Evolutionary conservation across 306 rosid genomes (phyloP).

Genomic region (Cucumis melo): DNA sequence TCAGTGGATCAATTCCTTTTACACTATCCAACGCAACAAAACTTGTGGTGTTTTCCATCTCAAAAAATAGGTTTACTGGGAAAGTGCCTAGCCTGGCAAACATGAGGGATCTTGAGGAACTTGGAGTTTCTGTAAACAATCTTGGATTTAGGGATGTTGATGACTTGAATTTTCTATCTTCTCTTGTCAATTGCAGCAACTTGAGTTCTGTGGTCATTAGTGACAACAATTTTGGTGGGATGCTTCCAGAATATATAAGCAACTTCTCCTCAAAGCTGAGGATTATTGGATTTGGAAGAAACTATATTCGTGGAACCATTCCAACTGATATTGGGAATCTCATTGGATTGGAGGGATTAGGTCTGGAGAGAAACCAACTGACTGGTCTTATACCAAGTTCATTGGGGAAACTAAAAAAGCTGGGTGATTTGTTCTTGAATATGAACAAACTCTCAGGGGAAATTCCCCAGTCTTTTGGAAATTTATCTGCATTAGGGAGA

Average conservation of each 20-base stretch:
- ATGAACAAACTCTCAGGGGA: slow-evolving; percentile 2
- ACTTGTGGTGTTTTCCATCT: neutral
- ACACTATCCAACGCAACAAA: slow-evolving; percentile 10
- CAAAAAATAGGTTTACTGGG: neutral
- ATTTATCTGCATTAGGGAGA: neutral
- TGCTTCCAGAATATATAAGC: slow-evolving; percentile 5
- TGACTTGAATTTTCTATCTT: slow-evolving; percentile 12
- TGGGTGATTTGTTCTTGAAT: neutral
- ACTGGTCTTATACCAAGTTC: slow-evolving; percentile 9
- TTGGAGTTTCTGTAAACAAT: neutral
- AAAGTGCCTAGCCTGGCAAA: slow-evolving; percentile 10
- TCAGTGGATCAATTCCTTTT: slow-evolving; percentile 12
- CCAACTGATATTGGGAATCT: slow-evolving; percentile 11
- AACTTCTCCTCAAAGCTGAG: slow-evolving; percentile 14
- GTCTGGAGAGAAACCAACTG: neutral
- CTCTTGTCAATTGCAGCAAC: slow-evolving; percentile 11
- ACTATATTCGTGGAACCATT: slow-evolving; percentile 9
- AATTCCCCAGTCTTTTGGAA: slow-evolving; percentile 14
- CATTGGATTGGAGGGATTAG: neutral
- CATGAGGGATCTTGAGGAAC: neutral
- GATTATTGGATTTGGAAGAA: neutral
- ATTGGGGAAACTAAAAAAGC: neutral
- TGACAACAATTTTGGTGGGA: slow-evolving; percentile 15
- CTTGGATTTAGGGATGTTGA: slow-evolving; percentile 7
- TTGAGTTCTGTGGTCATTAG: neutral